Conservation (phyloP, 306 rosid species). For the Inga oerstediana region DNA sequence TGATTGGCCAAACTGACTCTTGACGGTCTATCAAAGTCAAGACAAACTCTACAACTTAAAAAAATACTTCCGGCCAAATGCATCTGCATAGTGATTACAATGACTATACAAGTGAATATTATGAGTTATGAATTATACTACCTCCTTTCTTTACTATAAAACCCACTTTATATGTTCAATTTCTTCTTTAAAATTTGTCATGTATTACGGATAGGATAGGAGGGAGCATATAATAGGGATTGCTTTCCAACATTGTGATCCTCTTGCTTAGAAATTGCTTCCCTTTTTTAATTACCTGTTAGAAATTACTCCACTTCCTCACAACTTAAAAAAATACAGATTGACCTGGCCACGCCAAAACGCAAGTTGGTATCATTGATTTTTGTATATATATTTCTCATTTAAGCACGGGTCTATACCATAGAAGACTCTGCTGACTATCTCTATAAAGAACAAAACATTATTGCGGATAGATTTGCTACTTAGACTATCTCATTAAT, state of each 20-base stretch:
- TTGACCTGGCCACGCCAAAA: neutral
- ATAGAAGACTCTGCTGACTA: neutral
- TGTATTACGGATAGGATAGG: too few species aligned
- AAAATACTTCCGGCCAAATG: neutral
- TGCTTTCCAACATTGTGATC: neutral
- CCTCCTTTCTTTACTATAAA: too few species aligned
- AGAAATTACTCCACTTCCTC: neutral
- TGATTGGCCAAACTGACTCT: neutral
- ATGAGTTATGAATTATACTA: neutral
- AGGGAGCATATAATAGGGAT: too few species aligned
- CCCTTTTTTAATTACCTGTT: neutral
- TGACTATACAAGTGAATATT: neutral
- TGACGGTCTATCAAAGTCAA: neutral
- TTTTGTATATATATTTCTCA: too few species aligned
- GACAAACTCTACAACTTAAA: neutral
- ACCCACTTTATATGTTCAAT: too few species aligned
- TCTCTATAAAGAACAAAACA: too few species aligned
- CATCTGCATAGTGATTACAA: too few species aligned
- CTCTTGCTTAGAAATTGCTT: neutral
- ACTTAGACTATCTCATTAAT: too few species aligned
- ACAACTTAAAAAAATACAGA: neutral
- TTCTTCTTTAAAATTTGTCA: too few species aligned
- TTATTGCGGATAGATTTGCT: too few species aligned
- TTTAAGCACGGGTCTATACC: too few species aligned
- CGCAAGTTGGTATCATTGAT: neutral